Evolutionary conservation across 192 early-diverging fungal genomes (phyloP).

Genomic region (Linnemannia schmuckeri): DNA sequence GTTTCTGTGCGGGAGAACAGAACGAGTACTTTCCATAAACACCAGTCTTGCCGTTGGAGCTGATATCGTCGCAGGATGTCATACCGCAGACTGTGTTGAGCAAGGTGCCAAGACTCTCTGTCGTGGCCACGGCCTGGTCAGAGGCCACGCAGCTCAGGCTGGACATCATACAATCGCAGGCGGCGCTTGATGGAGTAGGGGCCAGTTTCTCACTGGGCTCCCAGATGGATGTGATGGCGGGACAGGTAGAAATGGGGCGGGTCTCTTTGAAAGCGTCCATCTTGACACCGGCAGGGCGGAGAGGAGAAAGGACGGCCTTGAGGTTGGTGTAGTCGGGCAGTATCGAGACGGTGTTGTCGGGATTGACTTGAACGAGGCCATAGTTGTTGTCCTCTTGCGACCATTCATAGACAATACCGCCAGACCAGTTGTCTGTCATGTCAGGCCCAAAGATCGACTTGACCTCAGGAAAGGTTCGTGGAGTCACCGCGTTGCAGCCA

Average conservation of each 20-base stretch:
- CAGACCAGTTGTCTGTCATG: conserved; percentile 77
- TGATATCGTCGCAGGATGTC: conserved; percentile 62
- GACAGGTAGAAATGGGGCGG: conserved; percentile 59
- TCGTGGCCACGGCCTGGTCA: conserved; percentile 37
- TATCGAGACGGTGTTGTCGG: conserved; percentile 53
- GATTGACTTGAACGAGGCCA: conserved; percentile 73
- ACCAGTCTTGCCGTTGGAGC: conserved; percentile 56
- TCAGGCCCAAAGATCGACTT: conserved; percentile 74
- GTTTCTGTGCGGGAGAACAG: conserved; percentile 60
- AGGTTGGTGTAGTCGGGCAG: conserved; percentile 75
- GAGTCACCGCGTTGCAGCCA: conserved; percentile 78
- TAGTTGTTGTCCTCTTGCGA: conserved; percentile 82
- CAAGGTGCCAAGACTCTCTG: conserved; percentile 48
- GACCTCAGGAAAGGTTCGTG: conserved; percentile 78
- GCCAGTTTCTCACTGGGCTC: conserved; percentile 67
- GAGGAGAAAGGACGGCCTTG: conserved; percentile 63
- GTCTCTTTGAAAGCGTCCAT: conserved; percentile 66
- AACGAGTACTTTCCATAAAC: conserved; percentile 63
- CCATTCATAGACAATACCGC: conserved; percentile 84
- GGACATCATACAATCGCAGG: conserved; percentile 76
- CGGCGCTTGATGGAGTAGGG: conserved; percentile 71
- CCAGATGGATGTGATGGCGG: conserved; percentile 64
- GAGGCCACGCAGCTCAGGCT: conserved; percentile 66
- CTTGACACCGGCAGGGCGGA: conserved; percentile 68
- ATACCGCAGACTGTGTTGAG: conserved; percentile 61